These are phyloP conservation scores for Saccharomycopsis fibuligera DNA, from an alignment of 805 yeast genomes.

Conservation along the genomic window DNA sequence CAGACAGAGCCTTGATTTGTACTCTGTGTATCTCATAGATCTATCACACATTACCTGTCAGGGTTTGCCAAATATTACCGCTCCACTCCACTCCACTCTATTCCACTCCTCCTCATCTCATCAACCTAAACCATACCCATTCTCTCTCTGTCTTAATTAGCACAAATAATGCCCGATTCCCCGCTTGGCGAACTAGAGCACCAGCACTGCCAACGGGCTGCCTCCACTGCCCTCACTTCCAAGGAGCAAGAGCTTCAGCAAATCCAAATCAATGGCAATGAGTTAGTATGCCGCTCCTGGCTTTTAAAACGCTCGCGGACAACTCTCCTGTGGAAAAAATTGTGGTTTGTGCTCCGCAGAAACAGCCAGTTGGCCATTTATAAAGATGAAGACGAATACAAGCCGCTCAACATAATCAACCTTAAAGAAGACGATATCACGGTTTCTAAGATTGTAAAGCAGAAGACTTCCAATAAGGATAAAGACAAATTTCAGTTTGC, in stretches of 20 bases:
- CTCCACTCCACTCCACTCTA: too few relatives aligned
- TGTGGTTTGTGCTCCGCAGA: constrained; percentile 20
- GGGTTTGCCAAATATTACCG: too few relatives aligned
- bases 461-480: constrained; percentile 1
- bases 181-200: too few relatives aligned
- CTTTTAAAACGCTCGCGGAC: constrained; percentile 11
- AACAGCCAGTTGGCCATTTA: constrained; percentile 18
- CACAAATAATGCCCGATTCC: too few relatives aligned
- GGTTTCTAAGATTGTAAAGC: constrained; percentile 15
- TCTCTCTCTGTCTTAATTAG: too few relatives aligned
- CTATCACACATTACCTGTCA: too few relatives aligned
- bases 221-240: constrained; percentile 1
- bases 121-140: too few relatives aligned
- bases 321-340: constrained; percentile 19
- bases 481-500: constrained; percentile 19
- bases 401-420: constrained; percentile 19
- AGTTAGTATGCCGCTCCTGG: constrained; percentile 19
- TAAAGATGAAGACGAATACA: constrained; percentile 21
- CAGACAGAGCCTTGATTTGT: too few relatives aligned
- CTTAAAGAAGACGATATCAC: constrained; percentile 15
- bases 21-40: too few relatives aligned
- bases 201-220: too few relatives aligned
- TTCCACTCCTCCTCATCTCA: too few relatives aligned
- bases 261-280: constrained; percentile 20
- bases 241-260: constrained; percentile 4